Evolutionary conservation across 352 stramenopile genomes (phyloP), one percentile per base, ranked within the genome.

Genomic region (Phytophthora tentaculata): DNA sequence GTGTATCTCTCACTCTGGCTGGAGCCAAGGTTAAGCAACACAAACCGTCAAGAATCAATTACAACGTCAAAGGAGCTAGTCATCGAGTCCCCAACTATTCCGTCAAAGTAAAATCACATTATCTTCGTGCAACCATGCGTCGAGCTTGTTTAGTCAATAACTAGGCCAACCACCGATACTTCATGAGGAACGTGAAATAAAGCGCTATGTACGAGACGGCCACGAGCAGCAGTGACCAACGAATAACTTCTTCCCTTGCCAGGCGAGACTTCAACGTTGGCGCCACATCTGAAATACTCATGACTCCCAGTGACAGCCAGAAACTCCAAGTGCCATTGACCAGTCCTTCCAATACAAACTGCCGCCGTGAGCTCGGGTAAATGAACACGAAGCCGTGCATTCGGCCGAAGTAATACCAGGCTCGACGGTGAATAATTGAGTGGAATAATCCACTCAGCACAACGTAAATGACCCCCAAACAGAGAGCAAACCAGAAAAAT

Each of bases 301-400:
- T 83, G 32, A 70, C 68, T 23, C 61, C 81, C 2, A 88, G 58
- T 24, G 84, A 92, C 37, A 89, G 58, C 45, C 71, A 74, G 51
- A 92, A 87, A 71, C 84, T 90, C 80, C 80, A 92, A 8, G 62
- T 69, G 43, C 84, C 84, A 65, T 86, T 79, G 16, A 88, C 29
- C 14, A 92, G 47, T 0, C 84, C 84, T 49, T 92, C 84, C 48
- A 92, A 59, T 45, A 86, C 73, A 29, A 92, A 92, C 64, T 92
- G 84, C 19, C 83, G 82, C 5, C 82, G 78, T 1, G 73, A 82
- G 39, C 74, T 88, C 37, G 84, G 84, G 52, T 92, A 83, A 56
- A 89, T 72, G 19, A 92, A 80, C 24, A 85, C 75, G 24, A 92
- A 64, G 7, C 84, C 84, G 50, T 84, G 71, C 48, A 83, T 52